These are phyloP conservation scores for Fusarium drepaniforme DNA, from an alignment of 2,329 filamentous ascomycete genomes.

Conservation along the genomic window DNA sequence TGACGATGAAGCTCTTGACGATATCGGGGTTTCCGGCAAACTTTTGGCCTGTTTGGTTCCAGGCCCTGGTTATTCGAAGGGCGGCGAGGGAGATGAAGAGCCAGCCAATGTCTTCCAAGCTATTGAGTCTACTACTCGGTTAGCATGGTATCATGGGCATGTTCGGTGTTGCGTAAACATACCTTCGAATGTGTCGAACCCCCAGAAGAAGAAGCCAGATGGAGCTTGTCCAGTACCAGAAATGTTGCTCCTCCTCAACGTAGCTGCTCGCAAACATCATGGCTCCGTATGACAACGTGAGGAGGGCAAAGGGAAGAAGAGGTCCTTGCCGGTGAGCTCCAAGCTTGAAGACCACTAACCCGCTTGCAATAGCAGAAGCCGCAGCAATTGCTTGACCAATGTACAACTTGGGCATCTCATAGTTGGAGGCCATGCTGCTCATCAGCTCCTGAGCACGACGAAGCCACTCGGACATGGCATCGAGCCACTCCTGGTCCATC, in stretches of 20 bases:
- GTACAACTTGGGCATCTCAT: conserved; percentile 76
- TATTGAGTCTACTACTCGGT: conserved; percentile 40
- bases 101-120: conserved; percentile 48
- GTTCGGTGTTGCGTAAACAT: neutral
- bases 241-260: conserved; percentile 98
- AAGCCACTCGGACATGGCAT: conserved; percentile 71
- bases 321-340: conserved; percentile 19
- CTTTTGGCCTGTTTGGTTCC: conserved; percentile 99
- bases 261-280: conserved; percentile 99
- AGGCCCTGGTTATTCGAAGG: conserved; percentile 78
- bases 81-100: conserved; percentile 64
- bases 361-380: conserved; percentile 44
- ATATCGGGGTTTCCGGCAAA: conserved; percentile 93
- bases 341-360: conserved; percentile 19
- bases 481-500: conserved; percentile 55
- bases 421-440: conserved; percentile 93
- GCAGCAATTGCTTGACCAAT: conserved; percentile 57
- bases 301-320: conserved; percentile 59
- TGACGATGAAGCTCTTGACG: conserved; percentile 75
- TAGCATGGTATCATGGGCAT: neutral
- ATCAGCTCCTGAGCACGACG: conserved; percentile 81
- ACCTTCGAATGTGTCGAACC: conserved; percentile 60
- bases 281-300: conserved; percentile 74
- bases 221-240: conserved; percentile 93
- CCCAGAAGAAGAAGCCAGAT: conserved; percentile 74